Base-by-base conservation (phyloP, 2,329 filamentous ascomycete species). In the Alternaria brassicicola region DNA sequence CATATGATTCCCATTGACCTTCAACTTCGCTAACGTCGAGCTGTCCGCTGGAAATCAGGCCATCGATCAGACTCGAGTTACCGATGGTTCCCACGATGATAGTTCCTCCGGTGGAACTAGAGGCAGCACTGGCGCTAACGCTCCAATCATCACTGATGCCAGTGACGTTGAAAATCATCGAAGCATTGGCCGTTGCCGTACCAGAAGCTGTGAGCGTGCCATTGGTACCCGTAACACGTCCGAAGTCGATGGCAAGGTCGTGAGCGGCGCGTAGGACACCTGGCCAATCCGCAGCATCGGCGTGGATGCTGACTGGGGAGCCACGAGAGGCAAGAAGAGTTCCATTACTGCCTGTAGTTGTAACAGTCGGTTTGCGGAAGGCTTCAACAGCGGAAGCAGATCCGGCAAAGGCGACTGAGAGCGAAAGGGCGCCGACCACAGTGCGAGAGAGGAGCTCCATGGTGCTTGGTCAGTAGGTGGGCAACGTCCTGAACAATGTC, bases 1-100 rank as follows among this genome's bases (percentile, higher is more conserved):
- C 79, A 68, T 89, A 92, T 0, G 88, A 83, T 70, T 93, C 89
- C 89, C 89, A 92, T 62, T 87, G 81, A 1, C 86, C 88, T 51
- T 84, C 70, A 26, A 89, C 83, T 0, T 78, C 76, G 3, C 81
- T 82, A 1, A 86, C 82, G 57, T 91, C 83, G 17, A 92, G 75
- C 63, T 86, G 84, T 1, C 83, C 82, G 2, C 79, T 79, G 2
- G 79, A 69, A 21, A 89, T 77, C 46, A 92, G 78, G 6, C 76
- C 72, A 66, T 89, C 85, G 52, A 92, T 86, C 33, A 89, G 69
- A 10, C 80, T 78, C 0, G 88, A 90, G 62, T 86, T 84, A 5
- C 86, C 88, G 45, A 92, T 80, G 0, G 88, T 91, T 4, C 89
- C 89, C 7, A 84, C 86, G 51, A 92, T 89, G 61, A 92, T 86